Percentiles rank a stretch among this genome's conserved stretches.
These are phyloP conservation scores for Rehmannia glutinosa DNA, from an alignment of 257 asterid genomes.

Conservation along the genomic window DNA sequence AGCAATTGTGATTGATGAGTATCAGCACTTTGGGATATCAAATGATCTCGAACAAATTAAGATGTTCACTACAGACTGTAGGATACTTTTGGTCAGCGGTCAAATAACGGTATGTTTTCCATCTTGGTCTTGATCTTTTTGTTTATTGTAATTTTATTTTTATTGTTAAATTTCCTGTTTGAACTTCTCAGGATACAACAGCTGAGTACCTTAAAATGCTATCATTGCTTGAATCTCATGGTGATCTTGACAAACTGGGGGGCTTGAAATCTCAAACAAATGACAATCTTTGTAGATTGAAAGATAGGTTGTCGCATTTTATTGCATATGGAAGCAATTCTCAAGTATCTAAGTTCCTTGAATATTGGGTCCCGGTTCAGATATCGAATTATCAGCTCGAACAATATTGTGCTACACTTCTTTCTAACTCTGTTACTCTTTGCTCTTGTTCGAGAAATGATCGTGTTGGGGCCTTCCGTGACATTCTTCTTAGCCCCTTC, in stretches of 20 bases:
- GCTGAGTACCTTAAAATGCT: conserved; percentile 42
- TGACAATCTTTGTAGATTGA: conserved; percentile 45
- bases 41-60: conserved; percentile 37
- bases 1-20: conserved; percentile 54
- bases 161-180: conserved; percentile 9
- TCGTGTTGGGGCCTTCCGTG: conserved; percentile 58
- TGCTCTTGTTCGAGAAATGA: conserved; percentile 55
- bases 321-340: conserved; percentile 36
- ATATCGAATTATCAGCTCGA: conserved; percentile 83
- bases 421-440: conserved; percentile 45
- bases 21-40: conserved; percentile 30
- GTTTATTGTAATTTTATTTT: background rate
- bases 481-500: conserved; percentile 57
- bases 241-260: conserved; percentile 37
- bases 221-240: conserved; percentile 42
- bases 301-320: conserved; percentile 36
- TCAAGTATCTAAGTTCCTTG: conserved; percentile 54
- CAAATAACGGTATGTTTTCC: conserved; percentile 40
- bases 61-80: conserved; percentile 36
- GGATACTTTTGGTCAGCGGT: conserved; percentile 50
- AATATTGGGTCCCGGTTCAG: conserved; percentile 88
- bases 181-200: conserved; percentile 42
- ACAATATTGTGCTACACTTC: conserved; percentile 72
- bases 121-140: conserved; percentile 11
- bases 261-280: conserved; percentile 34